Evolutionary conservation across 2,329 filamentous ascomycete species (phyloP).

Genomic region (Monosporascus sp.): DNA sequence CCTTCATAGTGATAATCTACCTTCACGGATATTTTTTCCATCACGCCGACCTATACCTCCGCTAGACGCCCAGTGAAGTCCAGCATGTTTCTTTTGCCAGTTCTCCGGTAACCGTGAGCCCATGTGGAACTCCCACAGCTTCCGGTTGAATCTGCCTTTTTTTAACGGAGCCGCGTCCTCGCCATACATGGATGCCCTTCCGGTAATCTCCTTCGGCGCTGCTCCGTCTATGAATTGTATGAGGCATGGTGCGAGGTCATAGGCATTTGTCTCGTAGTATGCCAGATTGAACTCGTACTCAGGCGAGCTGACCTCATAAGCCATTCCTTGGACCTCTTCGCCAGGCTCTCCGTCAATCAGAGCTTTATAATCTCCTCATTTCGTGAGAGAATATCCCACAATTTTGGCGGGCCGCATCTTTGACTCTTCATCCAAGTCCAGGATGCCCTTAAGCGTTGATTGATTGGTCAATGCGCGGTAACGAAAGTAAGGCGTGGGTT

Average conservation of each 20-base stretch:
- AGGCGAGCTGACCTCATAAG: slow-evolving; percentile 8
- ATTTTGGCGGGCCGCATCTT: slow-evolving; percentile 22
- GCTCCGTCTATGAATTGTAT: slow-evolving; percentile 10
- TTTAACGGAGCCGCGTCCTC: slow-evolving; percentile 17
- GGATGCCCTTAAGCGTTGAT: slow-evolving; percentile 22
- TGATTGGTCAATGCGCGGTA: slow-evolving; percentile 32
- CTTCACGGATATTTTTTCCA: too few relatives aligned
- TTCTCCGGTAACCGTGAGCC: slow-evolving; percentile 7
- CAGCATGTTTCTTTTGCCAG: not conserved
- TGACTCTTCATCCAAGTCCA: slow-evolving; percentile 21
- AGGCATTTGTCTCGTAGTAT: slow-evolving; percentile 15
- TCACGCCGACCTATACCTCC: too few relatives aligned
- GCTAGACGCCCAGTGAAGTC: too few relatives aligned
- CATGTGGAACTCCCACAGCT: slow-evolving; percentile 17
- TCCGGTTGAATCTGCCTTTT: slow-evolving; percentile 17
- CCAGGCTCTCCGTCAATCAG: slow-evolving; percentile 8
- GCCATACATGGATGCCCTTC: slow-evolving; percentile 22
- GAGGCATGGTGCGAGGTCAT: slow-evolving; percentile 5
- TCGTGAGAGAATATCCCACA: slow-evolving; percentile 11
- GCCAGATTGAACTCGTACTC: slow-evolving; percentile 12
- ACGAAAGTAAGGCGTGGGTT: slow-evolving; percentile 29
- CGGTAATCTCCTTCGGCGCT: slow-evolving; percentile 8
- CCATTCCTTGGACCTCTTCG: slow-evolving; percentile 8
- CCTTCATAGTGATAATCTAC: too few relatives aligned
- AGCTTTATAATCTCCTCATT: slow-evolving; percentile 10